Base-by-base conservation (phyloP, 352 stramenopile species). In the Globisporangium paddicum region DNA sequence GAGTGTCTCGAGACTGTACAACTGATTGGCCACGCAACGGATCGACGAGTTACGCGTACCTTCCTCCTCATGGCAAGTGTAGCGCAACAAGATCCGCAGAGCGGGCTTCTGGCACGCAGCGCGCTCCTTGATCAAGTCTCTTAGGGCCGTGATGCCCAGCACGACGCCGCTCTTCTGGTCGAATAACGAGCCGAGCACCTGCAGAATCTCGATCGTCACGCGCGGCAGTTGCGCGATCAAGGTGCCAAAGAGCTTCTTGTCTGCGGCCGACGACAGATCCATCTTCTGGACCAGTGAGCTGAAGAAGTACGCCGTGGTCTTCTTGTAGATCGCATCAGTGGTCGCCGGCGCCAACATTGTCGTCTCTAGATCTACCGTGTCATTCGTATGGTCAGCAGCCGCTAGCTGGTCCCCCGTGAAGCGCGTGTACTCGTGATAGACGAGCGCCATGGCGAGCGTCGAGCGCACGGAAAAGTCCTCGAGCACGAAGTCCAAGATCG, bases 1-100 rank as follows among this genome's bases (percentile, higher is more conserved):
- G 19, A 90, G 64, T 2, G 64, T 55, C 13, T 71, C 60, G 0
- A 93, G 59, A 13, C 67, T 65, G 57, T 91, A 93, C 5, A 93
- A 64, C 47, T 93, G 83, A 44, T 93, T 93, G 14, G 78, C 83
- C 16, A 93, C 76, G 55, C 83, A 93, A 14, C 78, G 75, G 54
- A 90, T 91, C 9, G 77, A 68, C 47, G 72, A 76, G 62, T 86
- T 90, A 41, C 83, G 83, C 38, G 67, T 82, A n/a, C 71, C 69
- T 23, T 89, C 78, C 21, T 93, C 81, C 49, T 73, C 67, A 26
- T 89, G 71, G 48, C 79, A 87, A 5, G 81, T 84, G 55, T 72
- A 91, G n/a, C 76, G 74, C 48, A 93, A 69, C 44, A 93, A 55
- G n/a, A 93, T 56, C 2, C 69, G 62, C 44, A 93, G 65, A 25